Percentiles rank a stretch among this genome's conserved stretches.
These are phyloP conservation scores for Botrytis pseudocinerea DNA, from an alignment of 2,329 filamentous ascomycete species.

Conservation along the genomic window DNA sequence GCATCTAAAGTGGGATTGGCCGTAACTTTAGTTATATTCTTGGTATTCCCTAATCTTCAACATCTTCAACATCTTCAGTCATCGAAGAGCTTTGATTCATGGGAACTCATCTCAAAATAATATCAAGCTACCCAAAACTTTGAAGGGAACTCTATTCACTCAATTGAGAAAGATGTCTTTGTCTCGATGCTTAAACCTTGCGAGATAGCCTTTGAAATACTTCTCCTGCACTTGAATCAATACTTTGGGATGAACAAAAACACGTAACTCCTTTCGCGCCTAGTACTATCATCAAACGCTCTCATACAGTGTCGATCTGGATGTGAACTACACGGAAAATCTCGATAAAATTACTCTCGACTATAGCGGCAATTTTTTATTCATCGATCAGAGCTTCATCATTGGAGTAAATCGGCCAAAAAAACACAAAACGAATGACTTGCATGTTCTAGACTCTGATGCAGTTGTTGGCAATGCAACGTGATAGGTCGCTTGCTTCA, in stretches of 20 bases:
- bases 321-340: background rate
- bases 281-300: background rate
- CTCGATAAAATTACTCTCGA: background rate
- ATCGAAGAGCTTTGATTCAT: background rate
- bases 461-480: background rate
- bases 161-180: background rate
- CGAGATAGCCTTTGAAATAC: too few species aligned
- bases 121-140: background rate
- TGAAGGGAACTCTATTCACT: background rate
- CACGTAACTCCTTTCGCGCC: background rate
- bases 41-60: background rate
- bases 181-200: background rate
- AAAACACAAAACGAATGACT: background rate
- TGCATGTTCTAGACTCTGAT: background rate
- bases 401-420: background rate
- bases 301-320: background rate
- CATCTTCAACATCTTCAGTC: background rate
- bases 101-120: background rate
- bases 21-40: background rate
- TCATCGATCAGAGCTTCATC: background rate
- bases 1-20: background rate
- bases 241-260: background rate
- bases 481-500: background rate
- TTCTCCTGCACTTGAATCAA: background rate
- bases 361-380: background rate